Percentiles rank a stretch among this genome's conserved stretches.
phyloP scores from a whole-genome alignment of 768 basidiomycete species.

The Russula brevipes region DNA sequence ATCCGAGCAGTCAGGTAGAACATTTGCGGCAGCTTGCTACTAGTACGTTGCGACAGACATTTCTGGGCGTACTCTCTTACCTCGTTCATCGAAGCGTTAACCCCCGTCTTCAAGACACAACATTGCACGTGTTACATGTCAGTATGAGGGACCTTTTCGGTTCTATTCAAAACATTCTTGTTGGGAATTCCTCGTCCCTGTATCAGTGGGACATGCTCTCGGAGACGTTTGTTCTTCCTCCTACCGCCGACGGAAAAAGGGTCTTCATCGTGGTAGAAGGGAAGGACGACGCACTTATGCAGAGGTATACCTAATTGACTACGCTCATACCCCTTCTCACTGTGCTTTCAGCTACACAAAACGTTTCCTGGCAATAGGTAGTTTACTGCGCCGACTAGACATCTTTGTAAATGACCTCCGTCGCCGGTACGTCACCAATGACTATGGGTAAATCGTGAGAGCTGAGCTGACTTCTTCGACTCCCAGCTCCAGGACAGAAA shows the following conservation, averaged over 20 bases:
- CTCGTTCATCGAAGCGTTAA: slow-evolving; percentile 39
- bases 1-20: slow-evolving; percentile 55
- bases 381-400: slow-evolving; percentile 62
- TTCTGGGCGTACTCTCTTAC: not conserved
- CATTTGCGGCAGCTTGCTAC: slow-evolving; percentile 54
- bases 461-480: not conserved
- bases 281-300: slow-evolving; percentile 50
- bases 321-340: not conserved
- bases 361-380: slow-evolving; percentile 66
- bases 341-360: slow-evolving; percentile 43
- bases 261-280: slow-evolving; percentile 48
- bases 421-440: slow-evolving; percentile 38
- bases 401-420: slow-evolving; percentile 44
- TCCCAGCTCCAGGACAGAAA: slow-evolving; percentile 14
- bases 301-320: slow-evolving; percentile 40
- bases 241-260: slow-evolving; percentile 33
- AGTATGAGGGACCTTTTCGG: slow-evolving; percentile 44
- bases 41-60: slow-evolving; percentile 41
- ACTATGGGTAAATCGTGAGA: not conserved
- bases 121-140: slow-evolving; percentile 40
- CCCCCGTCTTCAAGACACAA: slow-evolving; percentile 40
- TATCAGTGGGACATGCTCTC: slow-evolving; percentile 54
- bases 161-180: slow-evolving; percentile 50
- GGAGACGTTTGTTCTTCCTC: slow-evolving; percentile 54
- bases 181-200: slow-evolving; percentile 64